Conservation (phyloP, 768 basidiomycete species). For the Dentipellis fragilis region DNA sequence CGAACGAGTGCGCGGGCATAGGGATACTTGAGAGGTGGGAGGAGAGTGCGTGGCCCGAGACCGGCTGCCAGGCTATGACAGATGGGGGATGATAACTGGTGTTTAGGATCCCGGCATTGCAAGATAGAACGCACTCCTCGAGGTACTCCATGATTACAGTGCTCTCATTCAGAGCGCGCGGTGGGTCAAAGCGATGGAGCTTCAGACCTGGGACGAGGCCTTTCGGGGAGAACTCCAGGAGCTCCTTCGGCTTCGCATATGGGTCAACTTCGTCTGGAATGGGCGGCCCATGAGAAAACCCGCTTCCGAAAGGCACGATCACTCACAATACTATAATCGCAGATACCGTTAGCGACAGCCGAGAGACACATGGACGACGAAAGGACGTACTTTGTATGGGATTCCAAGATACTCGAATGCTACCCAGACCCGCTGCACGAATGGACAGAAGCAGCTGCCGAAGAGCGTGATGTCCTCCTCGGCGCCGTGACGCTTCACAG, state of each 20-base stretch:
- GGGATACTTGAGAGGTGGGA: constrained; percentile 48
- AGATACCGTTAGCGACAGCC: not conserved
- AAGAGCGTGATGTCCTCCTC: constrained; percentile 56
- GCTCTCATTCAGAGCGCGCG: constrained; percentile 66
- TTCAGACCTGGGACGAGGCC: constrained; percentile 69
- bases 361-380: not conserved
- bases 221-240: constrained; percentile 75
- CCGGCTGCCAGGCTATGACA: constrained; percentile 36
- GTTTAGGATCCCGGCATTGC: not conserved
- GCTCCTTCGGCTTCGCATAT: constrained; percentile 70
- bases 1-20: constrained; percentile 61
- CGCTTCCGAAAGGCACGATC: too few relatives aligned
- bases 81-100: not conserved
- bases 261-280: constrained; percentile 67
- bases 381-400: constrained; percentile 49
- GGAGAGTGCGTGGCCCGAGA: constrained; percentile 38
- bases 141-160: constrained; percentile 72
- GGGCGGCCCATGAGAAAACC: not conserved
- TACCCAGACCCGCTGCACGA: constrained; percentile 77
- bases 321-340: constrained; percentile 3
- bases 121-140: constrained; percentile 46
- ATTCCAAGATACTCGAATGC: constrained; percentile 61
- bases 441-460: constrained; percentile 68
- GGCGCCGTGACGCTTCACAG: constrained; percentile 36
- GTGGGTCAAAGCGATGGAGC: constrained; percentile 42